Evolutionary conservation across 2,329 filamentous ascomycete genomes (phyloP), one percentile per base, ranked within the genome.

Genomic region (Didymella pomorum): DNA sequence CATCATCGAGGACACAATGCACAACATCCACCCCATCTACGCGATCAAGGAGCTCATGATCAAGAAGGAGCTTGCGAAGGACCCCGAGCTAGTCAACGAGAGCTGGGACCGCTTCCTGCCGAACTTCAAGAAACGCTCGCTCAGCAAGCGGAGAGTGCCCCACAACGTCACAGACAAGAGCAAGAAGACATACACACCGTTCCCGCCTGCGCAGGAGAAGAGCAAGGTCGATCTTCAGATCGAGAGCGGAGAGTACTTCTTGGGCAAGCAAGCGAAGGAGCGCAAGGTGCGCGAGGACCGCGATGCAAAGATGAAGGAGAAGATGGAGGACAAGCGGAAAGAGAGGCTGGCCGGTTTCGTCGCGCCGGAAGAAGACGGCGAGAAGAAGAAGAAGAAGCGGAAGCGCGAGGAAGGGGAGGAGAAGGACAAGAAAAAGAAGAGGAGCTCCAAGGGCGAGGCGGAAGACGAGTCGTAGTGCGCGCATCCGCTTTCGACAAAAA

Each of bases 141-240:
- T 98, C 65, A 93, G 87, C 81, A 93, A 93, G 81, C 86, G 95
- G 66, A 86, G 87, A 67, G 87, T 89, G 69, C 96, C 95, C 0
- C 86, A 87, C 83, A 92, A 91, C 72, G 88, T 99, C 74, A 92
- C 87, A 52, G 93, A 99, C 83, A 99, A 99, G 85, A 79, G 83
- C 75, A 96, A 94, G 86, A 98, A 97, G 85, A 79, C 84, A 12
- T 99, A 97, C 83, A 99, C 96, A 65, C 94, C 95, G 10, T 99
- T 99, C 88, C 95, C 95, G 47, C 95, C 95, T 7, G 87, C 93
- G 42, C 93, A 93, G 66, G 94, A 99, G 84, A 97, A 97, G 91
- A 97, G 93, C 87, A 99, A 98, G 87, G 86, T 99, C 70, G 95
- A 99, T 79, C 80, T 93, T 79, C 94, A 99, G 84, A 97, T 99